A percentile compares a stretch with the other conserved stretches of the same genome.
phyloP scores from a whole-genome alignment of 2,329 filamentous ascomycete genomes.

The Claviceps sp. region DNA sequence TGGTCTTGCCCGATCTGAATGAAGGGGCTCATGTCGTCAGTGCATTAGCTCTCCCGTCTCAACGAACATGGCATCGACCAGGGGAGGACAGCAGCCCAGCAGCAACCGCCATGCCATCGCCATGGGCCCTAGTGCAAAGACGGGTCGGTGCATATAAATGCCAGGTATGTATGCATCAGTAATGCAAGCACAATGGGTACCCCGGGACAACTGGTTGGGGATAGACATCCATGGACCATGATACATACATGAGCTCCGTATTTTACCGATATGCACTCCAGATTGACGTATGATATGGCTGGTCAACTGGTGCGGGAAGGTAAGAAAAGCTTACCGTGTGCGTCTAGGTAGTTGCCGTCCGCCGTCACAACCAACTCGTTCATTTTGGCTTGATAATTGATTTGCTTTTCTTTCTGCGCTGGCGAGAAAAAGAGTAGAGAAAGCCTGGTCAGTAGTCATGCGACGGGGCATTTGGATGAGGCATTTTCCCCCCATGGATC shows the following conservation, averaged over 20 bases:
- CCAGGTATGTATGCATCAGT: not conserved
- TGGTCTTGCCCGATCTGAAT: slow-evolving; percentile 2
- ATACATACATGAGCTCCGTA: not conserved
- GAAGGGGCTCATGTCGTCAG: not conserved
- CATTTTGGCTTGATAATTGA: not conserved
- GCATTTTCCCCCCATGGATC: not conserved
- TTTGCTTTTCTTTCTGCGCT: not conserved
- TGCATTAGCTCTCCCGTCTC: slow-evolving; percentile 12
- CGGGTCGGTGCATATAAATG: slow-evolving; percentile 2
- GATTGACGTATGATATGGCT: not conserved
- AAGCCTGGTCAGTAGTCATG: not conserved
- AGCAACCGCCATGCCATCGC: not conserved
- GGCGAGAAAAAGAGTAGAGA: not conserved
- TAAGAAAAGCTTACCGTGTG: not conserved
- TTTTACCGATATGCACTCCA: not conserved
- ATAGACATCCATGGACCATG: not conserved
- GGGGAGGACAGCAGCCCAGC: not conserved
- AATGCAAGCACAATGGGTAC: not conserved
- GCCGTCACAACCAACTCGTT: not conserved
- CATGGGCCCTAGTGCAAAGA: not conserved
- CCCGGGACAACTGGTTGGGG: not conserved
- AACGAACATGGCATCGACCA: slow-evolving; percentile 4
- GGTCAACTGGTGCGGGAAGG: not conserved
- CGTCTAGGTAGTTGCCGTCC: no score
- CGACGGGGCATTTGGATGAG: not conserved